Evolutionary conservation across 495 filamentous ascomycete genomes (phyloP), one percentile per base, ranked within the genome.

Genomic region (Neurospora sp.): DNA sequence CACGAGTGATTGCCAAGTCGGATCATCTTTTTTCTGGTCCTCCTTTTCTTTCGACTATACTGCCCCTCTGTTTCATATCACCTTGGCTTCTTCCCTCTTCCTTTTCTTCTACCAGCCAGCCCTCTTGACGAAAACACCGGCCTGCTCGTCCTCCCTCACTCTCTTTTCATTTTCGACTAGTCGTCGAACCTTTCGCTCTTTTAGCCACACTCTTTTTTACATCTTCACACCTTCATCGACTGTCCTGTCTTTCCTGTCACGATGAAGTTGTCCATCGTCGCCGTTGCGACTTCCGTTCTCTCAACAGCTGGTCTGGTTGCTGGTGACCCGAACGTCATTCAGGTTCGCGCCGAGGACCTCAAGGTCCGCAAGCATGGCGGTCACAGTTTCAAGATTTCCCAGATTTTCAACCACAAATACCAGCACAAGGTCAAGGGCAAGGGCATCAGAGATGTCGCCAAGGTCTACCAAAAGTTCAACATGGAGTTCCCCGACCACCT

Each of bases 391-490:
- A 82, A 80, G 73, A 71, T 86, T 38, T 65, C 74, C 0, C 83
- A 85, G 74, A 78, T 85, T 31, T 75, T 78, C 53, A 86, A 86
- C 72, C 74, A 75, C 68, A 77, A 79, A 8, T 84, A 79, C 73
- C 77, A 69, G 75, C 81, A 71, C 71, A 70, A 75, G 37, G 79
- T 82, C 2, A 77, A 80, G 61, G 79, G 82, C 6, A 77, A 80
- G 61, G 84, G 84, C 18, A 78, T 80, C 0, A 75, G 83, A 69
- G 82, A 81, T n/a, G 76, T 85, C 37, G 83, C 80, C 38, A 80
- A 78, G 65, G 79, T 79, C 53, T 85, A 84, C 71, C 76, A 80
- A 68, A 85, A 85, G 70, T 84, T 76, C 70, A 80, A 81, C 22
- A 37, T 78, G 0, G 70, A 80, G 47, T 68, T 85, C 8, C 76